Conservation (phyloP, 176 grass and related monocot species). For the Aegilops tauschii region DNA sequence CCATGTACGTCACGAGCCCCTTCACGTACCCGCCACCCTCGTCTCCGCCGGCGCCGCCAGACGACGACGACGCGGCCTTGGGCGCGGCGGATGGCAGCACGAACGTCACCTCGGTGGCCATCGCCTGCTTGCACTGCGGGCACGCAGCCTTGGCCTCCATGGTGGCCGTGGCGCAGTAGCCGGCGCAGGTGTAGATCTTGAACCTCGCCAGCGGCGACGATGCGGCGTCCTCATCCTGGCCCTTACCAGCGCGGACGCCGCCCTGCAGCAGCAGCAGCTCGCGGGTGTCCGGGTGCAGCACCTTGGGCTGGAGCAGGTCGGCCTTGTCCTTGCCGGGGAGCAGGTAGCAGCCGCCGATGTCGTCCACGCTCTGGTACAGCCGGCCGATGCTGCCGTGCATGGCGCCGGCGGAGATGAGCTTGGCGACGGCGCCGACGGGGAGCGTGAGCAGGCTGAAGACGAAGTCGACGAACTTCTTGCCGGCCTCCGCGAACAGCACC, state of each 20-base stretch:
- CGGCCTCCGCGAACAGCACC: conserved; percentile 38
- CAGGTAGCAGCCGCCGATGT: no score
- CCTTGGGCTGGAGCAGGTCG: conserved; percentile 2
- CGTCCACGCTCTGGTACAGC: no score
- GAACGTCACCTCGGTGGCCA: conserved; percentile 17
- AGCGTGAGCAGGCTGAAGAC: conserved; percentile 38
- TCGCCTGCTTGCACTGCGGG: conserved; percentile 26
- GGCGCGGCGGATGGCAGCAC: neutral
- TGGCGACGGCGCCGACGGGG: conserved; percentile 34
- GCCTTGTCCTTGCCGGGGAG: no score
- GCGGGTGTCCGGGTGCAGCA: conserved; percentile 16
- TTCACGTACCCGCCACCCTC: conserved; percentile 35
- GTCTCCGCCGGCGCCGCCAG: no score
- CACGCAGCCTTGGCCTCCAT: neutral
- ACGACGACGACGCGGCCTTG: no score
- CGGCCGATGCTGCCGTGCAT: no score
- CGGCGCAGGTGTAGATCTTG: conserved; percentile 27
- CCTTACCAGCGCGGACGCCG: no score
- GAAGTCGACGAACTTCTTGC: conserved; percentile 55
- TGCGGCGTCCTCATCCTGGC: no score
- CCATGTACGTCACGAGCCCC: conserved; percentile 46
- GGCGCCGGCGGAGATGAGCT: conserved; percentile 22
- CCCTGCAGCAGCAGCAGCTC: conserved; percentile 35
- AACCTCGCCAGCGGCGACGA: neutral
- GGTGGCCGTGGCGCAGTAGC: conserved; percentile 25